Base-by-base conservation (phyloP, 2,329 filamentous ascomycete genomes). In the Rhynchosporium graminicola region DNA sequence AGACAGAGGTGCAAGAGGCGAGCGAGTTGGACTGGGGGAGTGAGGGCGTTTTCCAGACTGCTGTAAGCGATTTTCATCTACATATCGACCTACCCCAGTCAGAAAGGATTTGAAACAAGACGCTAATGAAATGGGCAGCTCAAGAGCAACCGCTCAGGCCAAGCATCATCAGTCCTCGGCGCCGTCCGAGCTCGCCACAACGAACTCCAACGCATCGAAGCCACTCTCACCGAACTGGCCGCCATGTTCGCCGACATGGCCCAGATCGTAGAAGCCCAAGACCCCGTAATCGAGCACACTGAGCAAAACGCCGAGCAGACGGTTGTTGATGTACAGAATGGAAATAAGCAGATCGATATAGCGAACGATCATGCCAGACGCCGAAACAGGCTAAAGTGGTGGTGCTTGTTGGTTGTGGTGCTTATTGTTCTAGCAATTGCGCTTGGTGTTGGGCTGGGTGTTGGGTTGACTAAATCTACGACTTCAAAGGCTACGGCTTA, bases 121-220 rank as follows among this genome's bases (percentile, higher is more conserved):
- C 20, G 20, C 66, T 71, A 51, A 72, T 48, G 52, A 59, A 6
- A 62, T 67, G 40, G 63, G 66, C 68, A 92, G 89, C 86, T 93
- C 72, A 87, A 87, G 73, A 85, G 82, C 70, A 92, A 91, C 80
- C 88, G 88, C 67, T 85, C 84, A 50, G 88, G 87, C 61, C 88
- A 91, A 72, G 90, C 89, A 47, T 84, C 82, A 57, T 87, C 87
- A 15, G 86, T 92, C 7, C 85, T 94, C 56, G 89, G 89, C 67
- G 88, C 89, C 66, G 91, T 94, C 45, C 88, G 89, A 68, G 90
- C 89, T 43, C 89, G 91, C 61, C 91, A 94, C 80, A 91, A 90
- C 74, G 91, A 94, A 77, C 87, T 94, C 67, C 85, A 91, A 77
- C 86, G 85, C 76, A 94, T 95, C 69, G 90, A 94, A 76, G 82